Base-by-base conservation (phyloP, 192 early-diverging fungal species). In the Coemansia sp. region DNA sequence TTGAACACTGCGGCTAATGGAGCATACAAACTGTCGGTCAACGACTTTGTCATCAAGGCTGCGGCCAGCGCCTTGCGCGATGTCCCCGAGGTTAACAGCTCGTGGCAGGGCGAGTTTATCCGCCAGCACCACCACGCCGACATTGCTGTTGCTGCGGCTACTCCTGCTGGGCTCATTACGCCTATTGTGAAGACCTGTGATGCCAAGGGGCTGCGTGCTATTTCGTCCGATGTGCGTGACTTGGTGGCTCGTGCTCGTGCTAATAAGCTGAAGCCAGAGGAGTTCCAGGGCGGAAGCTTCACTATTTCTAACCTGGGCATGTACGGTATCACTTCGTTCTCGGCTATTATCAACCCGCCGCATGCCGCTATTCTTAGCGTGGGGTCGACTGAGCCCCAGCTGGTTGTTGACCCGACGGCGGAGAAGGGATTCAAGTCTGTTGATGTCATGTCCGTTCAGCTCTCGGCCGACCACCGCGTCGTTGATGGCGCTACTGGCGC, bases 301-400 rank as follows among this genome's bases (percentile, higher is more conserved):
- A 93, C 96, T 60, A 95, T 99, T 81, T 96, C 94, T 60, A 99
- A 99, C 85, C 84, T 99, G 64, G 96, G 96, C 65, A 99, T 99
- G 96, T 96, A 86, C 70, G 94, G 93, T 50, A 88, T 97, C 77
- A 86, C 88, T 64, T 88, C 91, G 68, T 99, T 99, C 85, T 93
- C 94, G 36, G 96, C 96, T 59, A 99, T 99, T 70, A 96, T 99
- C 83, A 97, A 99, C 86, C 92, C 93, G 37, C 95, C 95, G 23
- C 95, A 97, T 65, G 77, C 94, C 4, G 89, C 89, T 65, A 99
- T 99, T 72, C 86, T 99, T 35, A 95, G 95, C 67, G 89, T 99
- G 33, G 96, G 96, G n/a, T 82, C 84, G 40, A 82, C 89, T n/a
- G 81, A 87, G 75, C 85, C 93, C 70, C 92, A 91, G 72, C 70